Percentiles rank a stretch among this genome's conserved stretches.
These are phyloP conservation scores for Aspergillus pseudonomiae DNA, from an alignment of 2,329 filamentous ascomycete genomes.

Conservation along the genomic window DNA sequence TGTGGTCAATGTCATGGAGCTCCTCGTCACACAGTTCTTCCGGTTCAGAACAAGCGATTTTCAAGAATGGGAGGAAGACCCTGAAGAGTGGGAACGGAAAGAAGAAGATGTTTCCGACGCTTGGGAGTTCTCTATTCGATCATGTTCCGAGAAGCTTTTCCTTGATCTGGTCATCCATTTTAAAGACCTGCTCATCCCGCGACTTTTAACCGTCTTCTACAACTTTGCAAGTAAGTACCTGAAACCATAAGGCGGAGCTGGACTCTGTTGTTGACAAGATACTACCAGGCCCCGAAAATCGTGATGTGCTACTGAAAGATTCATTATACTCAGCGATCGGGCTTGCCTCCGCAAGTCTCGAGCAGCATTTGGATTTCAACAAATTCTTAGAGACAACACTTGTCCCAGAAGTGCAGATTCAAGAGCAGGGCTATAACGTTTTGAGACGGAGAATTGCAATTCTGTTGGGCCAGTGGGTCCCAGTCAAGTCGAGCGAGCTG, in stretches of 20 bases:
- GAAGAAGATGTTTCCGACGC: constrained; percentile 83
- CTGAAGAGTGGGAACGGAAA: constrained; percentile 91
- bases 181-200: constrained; percentile 77
- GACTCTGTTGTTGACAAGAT: constrained; percentile 10
- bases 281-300: constrained; percentile 55
- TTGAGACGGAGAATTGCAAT: constrained; percentile 87
- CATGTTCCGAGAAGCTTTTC: constrained; percentile 92
- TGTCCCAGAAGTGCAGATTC: constrained; percentile 74
- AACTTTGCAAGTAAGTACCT: constrained; percentile 66
- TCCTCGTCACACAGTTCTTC: constrained; percentile 85
- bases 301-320: constrained; percentile 82
- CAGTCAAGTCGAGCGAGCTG: constrained; percentile 70
- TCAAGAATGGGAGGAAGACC: constrained; percentile 89
- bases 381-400: constrained; percentile 74
- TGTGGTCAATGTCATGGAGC: constrained; percentile 78
- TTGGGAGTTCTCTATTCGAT: constrained; percentile 89
- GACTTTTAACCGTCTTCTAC: constrained; percentile 80
- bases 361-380: constrained; percentile 80
- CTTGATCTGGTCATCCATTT: constrained; percentile 88
- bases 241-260: neutral
- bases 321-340: constrained; percentile 94
- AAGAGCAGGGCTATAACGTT: constrained; percentile 71
- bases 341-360: constrained; percentile 75
- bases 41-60: constrained; percentile 83
- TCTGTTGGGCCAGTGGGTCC: constrained; percentile 85